These are phyloP conservation scores for Rhizopogon rudus DNA, from an alignment of 768 basidiomycete species.

Conservation along the genomic window DNA sequence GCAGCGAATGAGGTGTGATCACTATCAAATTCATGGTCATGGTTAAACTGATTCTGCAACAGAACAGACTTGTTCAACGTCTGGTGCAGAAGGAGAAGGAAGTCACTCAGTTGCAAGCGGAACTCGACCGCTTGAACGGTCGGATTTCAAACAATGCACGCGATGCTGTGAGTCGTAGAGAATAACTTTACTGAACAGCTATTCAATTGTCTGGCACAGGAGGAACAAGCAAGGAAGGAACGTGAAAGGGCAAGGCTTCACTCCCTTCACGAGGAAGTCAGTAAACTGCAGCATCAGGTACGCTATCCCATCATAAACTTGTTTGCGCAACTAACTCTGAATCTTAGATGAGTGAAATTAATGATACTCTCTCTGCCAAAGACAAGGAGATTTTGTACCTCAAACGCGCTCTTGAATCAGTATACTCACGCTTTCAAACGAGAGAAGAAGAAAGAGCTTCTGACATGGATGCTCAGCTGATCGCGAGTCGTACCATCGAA, in stretches of 20 bases:
- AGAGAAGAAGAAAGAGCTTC: constrained; percentile 40
- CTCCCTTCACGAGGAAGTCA: constrained; percentile 67
- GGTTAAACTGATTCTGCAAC: constrained; percentile 21
- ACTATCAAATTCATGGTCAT: neutral
- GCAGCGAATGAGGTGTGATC: constrained; percentile 49
- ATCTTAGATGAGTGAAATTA: constrained; percentile 50
- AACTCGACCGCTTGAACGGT: constrained; percentile 58
- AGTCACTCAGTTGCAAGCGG: constrained; percentile 65
- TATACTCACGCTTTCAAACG: constrained; percentile 73
- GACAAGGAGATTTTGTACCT: constrained; percentile 74
- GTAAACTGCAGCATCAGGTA: constrained; percentile 66
- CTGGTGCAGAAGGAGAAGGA: constrained; percentile 84
- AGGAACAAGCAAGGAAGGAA: constrained; percentile 70
- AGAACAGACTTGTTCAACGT: constrained; percentile 75
- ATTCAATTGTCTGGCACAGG: constrained; percentile 33
- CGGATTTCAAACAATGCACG: constrained; percentile 52
- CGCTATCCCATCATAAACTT: constrained; percentile 6
- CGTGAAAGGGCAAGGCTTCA: constrained; percentile 73
- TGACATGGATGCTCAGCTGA: constrained; percentile 60
- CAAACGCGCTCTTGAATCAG: constrained; percentile 83
- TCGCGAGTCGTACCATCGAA: constrained; percentile 70
- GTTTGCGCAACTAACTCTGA: neutral
- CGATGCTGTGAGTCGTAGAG: constrained; percentile 49
- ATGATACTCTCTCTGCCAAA: constrained; percentile 40
- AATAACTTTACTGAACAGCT: neutral